phyloP scores from a whole-genome alignment of 169 alveolate genomes.

The Miamiensis avidus region DNA sequence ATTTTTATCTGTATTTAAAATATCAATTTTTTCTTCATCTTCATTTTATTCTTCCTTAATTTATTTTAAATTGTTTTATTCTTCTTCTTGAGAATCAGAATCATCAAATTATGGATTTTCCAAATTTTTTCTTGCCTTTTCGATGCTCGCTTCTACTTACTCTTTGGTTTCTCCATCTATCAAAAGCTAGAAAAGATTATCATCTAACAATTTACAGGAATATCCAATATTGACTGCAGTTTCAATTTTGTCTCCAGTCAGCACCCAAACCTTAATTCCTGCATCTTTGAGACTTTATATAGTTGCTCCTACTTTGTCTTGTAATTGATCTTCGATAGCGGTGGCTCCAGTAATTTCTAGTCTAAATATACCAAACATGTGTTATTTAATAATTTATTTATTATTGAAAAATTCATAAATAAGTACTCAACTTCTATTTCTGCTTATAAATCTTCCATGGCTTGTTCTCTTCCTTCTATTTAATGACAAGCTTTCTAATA shows the following conservation, averaged over 20 bases:
- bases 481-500: conserved; percentile 76
- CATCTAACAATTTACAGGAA: conserved; percentile 66
- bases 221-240: conserved; percentile 95
- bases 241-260: conserved; percentile 98
- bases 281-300: conserved; percentile 73
- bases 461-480: conserved; percentile 63
- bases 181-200: conserved; percentile 51
- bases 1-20: not conserved
- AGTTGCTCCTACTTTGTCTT: conserved; percentile 80
- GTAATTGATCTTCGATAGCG: conserved; percentile 92
- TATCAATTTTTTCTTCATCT: not conserved
- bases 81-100: not conserved
- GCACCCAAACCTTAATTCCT: conserved; percentile 91
- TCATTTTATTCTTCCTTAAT: not conserved
- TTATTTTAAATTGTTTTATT: not conserved
- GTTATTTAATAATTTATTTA: no score
- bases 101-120: not conserved
- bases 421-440: no score
- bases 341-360: conserved; percentile 93
- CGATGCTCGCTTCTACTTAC: not conserved
- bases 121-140: conserved; percentile 15
- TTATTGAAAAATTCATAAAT: no score
- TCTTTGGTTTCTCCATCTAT: conserved; percentile 37
- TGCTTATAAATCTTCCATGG: conserved; percentile 65
- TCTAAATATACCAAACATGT: conserved; percentile 32